Base-by-base conservation (phyloP, 2,329 filamentous ascomycete genomes). In the Pseudocercospora pini-densiflorae region DNA sequence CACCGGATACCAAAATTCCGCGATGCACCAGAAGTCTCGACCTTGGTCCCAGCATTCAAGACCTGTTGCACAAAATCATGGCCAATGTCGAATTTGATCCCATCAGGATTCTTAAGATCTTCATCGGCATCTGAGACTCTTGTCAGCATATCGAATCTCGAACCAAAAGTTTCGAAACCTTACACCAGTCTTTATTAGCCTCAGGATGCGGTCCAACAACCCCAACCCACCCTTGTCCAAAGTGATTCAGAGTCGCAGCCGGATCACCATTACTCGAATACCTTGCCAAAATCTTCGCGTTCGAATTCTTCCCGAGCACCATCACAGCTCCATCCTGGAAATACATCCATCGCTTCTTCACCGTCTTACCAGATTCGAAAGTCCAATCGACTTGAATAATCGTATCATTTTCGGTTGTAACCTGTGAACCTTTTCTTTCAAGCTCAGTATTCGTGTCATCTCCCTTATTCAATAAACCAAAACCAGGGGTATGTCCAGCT, bases 321-420 rank as follows among this genome's bases (percentile, higher is more conserved):
- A 71, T 68, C 24, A 64, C 65, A 10, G 69, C 61, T 10, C 71
- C 69, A 43, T 71, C 68, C 53, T 72, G 71, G 51, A 73, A 73
- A 49, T 70, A 73, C 58, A 70, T 47, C 71, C 71, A 73, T 12
- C 68, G 60, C 24, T 67, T 66, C 19, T 62, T 59, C 16, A 60
- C 65, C 5, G 63, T 69, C 19, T 61, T 43, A 2, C 70, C 70
- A 1, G 64, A 58, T 19, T 65, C 62, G 47, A 67, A 72, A 3
- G 57, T 68, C 71, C 69, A 72, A 31, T 72, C 70, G 9, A 72
- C 65, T 63, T 71, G 69, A 14, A 72, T 71, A 24, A 72, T 47
- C 5, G 71, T 68, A 29, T 72, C 71, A 21, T 65, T 54, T 1
- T 65, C 65, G 40, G 67, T 59, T 1, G 49, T 59, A 3, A 72